Evolutionary conservation across 2,329 filamentous ascomycete species (phyloP).

Genomic region (Pezicula carpinea): DNA sequence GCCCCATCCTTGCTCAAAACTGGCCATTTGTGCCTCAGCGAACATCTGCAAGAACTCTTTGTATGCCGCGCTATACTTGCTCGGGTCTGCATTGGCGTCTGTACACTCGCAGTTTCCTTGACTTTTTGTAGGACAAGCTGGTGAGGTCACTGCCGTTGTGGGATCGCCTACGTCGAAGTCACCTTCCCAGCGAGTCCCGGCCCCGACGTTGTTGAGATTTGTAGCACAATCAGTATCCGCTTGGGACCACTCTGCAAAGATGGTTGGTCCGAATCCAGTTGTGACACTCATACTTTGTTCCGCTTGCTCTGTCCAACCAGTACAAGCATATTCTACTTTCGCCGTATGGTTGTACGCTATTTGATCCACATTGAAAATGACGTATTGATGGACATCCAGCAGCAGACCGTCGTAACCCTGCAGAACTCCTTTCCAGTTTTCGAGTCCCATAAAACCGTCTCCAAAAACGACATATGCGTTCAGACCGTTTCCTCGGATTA

Average conservation of each 20-base stretch:
- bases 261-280: slow-evolving; percentile 85
- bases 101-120: slow-evolving; percentile 66
- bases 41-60: slow-evolving; percentile 85
- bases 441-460: slow-evolving; percentile 89
- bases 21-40: slow-evolving; percentile 92
- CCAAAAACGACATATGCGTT: slow-evolving; percentile 75
- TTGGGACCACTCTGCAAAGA: slow-evolving; percentile 96
- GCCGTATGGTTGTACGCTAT: slow-evolving; percentile 75
- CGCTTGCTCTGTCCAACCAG: slow-evolving; percentile 80
- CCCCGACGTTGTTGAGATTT: slow-evolving; percentile 83
- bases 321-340: slow-evolving; percentile 84
- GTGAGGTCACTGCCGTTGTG: slow-evolving; percentile 51
- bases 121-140: slow-evolving; percentile 68
- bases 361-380: slow-evolving; percentile 92
- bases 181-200: slow-evolving; percentile 88
- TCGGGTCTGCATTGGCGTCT: slow-evolving; percentile 68
- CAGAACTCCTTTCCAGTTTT: slow-evolving; percentile 85
- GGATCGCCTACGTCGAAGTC: slow-evolving; percentile 68
- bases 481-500: slow-evolving; percentile 75
- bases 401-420: slow-evolving; percentile 67
- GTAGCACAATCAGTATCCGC: slow-evolving; percentile 91
- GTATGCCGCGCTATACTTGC: slow-evolving; percentile 65
- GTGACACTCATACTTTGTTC: slow-evolving; percentile 63
- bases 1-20: slow-evolving; percentile 88
- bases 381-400: slow-evolving; percentile 97